Conservation (phyloP, 176 grass and related monocot genomes). For the Luzula sylvatica region DNA sequence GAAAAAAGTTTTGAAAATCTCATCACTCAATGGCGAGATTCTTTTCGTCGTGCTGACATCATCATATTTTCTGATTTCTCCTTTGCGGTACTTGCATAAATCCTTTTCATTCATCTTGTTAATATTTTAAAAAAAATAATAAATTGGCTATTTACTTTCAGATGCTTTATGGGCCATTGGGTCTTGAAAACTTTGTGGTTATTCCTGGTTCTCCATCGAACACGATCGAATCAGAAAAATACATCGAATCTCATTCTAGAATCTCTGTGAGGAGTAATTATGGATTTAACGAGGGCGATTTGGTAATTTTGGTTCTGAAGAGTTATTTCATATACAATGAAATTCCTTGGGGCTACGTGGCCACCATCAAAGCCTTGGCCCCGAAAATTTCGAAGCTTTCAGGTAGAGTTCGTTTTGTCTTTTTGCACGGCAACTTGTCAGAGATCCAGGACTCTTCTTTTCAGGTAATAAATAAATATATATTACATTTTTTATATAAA, state of each 20-base stretch:
- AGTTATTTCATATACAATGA: slow-evolving; percentile 76
- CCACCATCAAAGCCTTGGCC: slow-evolving; percentile 47
- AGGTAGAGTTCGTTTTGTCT: slow-evolving; percentile 44
- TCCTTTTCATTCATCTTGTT: slow-evolving; percentile 6
- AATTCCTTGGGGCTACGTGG: slow-evolving; percentile 61
- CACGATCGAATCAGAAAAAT: slow-evolving; percentile 48
- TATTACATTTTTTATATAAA: background rate
- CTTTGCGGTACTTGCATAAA: slow-evolving; percentile 46
- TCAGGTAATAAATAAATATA: slow-evolving; percentile 34
- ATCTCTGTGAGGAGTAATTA: slow-evolving; percentile 38
- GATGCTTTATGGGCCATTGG: slow-evolving; percentile 67
- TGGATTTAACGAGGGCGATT: slow-evolving; percentile 48
- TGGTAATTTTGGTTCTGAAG: slow-evolving; percentile 66
- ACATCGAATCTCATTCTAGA: slow-evolving; percentile 37
- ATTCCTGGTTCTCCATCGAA: slow-evolving; percentile 72
- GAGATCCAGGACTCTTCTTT: slow-evolving; percentile 52
- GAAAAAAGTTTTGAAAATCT: slow-evolving; percentile 33
- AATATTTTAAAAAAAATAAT: background rate
- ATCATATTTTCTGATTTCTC: slow-evolving; percentile 87
- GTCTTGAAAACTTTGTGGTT: slow-evolving; percentile 77
- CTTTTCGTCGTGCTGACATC: slow-evolving; percentile 63
- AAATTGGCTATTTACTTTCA: slow-evolving; percentile 32
- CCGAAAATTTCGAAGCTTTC: slow-evolving; percentile 39
- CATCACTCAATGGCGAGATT: slow-evolving; percentile 70
- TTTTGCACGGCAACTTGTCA: slow-evolving; percentile 72